Conservation (phyloP, 192 early-diverging fungal species). For the Dimargaris cristalligena region DNA sequence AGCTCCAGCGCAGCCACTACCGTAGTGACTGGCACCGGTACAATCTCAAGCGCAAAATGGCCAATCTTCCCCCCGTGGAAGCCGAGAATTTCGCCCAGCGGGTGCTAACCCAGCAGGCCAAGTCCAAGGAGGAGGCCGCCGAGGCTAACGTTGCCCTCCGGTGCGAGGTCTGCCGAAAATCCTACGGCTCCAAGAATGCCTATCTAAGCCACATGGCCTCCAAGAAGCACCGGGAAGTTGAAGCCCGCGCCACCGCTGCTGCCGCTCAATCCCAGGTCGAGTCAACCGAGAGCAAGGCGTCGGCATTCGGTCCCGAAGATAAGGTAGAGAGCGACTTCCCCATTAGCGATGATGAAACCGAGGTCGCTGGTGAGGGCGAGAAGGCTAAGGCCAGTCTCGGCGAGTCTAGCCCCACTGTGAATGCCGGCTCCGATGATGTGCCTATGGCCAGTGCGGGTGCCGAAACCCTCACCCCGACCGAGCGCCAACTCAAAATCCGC, state of each 20-base stretch:
- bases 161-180: slow-evolving; percentile 39
- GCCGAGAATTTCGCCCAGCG: slow-evolving; percentile 69
- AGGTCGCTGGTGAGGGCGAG: too few relatives aligned
- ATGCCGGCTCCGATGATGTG: slow-evolving; percentile 13
- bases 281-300: neutral
- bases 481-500: slow-evolving; percentile 20
- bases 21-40: slow-evolving; percentile 97
- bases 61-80: slow-evolving; percentile 68
- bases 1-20: slow-evolving; percentile 85
- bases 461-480: neutral
- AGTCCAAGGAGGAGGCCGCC: slow-evolving; percentile 26
- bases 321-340: slow-evolving; percentile 20
- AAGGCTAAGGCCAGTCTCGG: neutral
- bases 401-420: neutral
- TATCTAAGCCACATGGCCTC: slow-evolving; percentile 81
- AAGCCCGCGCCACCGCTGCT: slow-evolving; percentile 19
- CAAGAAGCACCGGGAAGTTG: slow-evolving; percentile 86
- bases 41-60: slow-evolving; percentile 95
- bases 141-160: slow-evolving; percentile 22
- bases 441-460: slow-evolving; percentile 13
- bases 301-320: neutral
- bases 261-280: neutral
- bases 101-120: slow-evolving; percentile 41
- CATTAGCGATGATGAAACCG: slow-evolving; percentile 24
- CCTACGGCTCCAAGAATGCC: slow-evolving; percentile 64